A percentile compares a stretch with the other conserved stretches of the same genome.
These are phyloP conservation scores for Diaporthe citriasiana DNA, from an alignment of 2,329 filamentous ascomycete genomes.

Conservation along the genomic window DNA sequence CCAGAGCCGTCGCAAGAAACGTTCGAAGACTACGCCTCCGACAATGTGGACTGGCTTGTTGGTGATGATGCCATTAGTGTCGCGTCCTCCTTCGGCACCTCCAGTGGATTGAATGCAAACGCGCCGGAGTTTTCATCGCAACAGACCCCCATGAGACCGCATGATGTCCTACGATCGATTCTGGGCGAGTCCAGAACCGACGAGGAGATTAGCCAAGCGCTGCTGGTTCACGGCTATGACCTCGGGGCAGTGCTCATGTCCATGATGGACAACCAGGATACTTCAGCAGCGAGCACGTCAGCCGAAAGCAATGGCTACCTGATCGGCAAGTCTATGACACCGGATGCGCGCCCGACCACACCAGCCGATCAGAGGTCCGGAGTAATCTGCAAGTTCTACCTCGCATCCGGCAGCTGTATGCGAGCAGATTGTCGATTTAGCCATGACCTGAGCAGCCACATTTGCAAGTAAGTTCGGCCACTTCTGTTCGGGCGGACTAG, in stretches of 20 bases:
- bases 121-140: slow-evolving; percentile 83
- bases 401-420: slow-evolving; percentile 95
- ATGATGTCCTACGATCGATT: slow-evolving; percentile 97
- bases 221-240: slow-evolving; percentile 92
- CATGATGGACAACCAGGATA: slow-evolving; percentile 80
- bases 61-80: slow-evolving; percentile 88
- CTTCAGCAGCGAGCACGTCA: slow-evolving; percentile 49
- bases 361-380: slow-evolving; percentile 85
- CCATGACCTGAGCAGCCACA: slow-evolving; percentile 93
- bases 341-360: slow-evolving; percentile 81
- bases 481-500: slow-evolving; percentile 18
- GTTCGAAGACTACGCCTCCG: slow-evolving; percentile 90
- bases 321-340: slow-evolving; percentile 90
- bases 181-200: slow-evolving; percentile 90
- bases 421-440: slow-evolving; percentile 97
- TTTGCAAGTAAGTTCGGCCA: slow-evolving; percentile 93
- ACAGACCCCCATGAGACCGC: slow-evolving; percentile 94
- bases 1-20: slow-evolving; percentile 84
- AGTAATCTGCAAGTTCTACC: slow-evolving; percentile 96
- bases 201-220: slow-evolving; percentile 92
- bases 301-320: slow-evolving; percentile 70
- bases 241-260: slow-evolving; percentile 91
- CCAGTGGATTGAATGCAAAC: slow-evolving; percentile 81
- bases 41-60: slow-evolving; percentile 97
- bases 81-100: slow-evolving; percentile 78